Conservation (phyloP, 345 rosid genomes). For the thale cress (Arabidopsis thaliana) region TAIR10.1 NC_003076.8:24759501-24760000, state of each 20-base stretch:
- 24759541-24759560: slow-evolving; percentile 21
- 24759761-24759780: slow-evolving; percentile 80
- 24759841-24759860: slow-evolving; percentile 80
- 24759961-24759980: slow-evolving; percentile 72
- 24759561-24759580: slow-evolving; percentile 24
- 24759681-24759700: slow-evolving; percentile 63
- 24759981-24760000: slow-evolving; percentile 37
- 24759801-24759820: slow-evolving; percentile 72
- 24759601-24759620: neutral
- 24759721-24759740: slow-evolving; percentile 65
- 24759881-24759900: slow-evolving; percentile 94
- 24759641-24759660: slow-evolving; percentile 67
- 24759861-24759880: slow-evolving; percentile 71
- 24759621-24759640: slow-evolving; percentile 22
- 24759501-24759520: slow-evolving; percentile 34
- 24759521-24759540: slow-evolving; percentile 37
- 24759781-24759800: slow-evolving; percentile 56
- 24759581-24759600: neutral
- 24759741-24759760: slow-evolving; percentile 77
- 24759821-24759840: slow-evolving; percentile 68
- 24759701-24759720: slow-evolving; percentile 80
- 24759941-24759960: slow-evolving; percentile 84
- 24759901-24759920: slow-evolving; percentile 76
- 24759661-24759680: slow-evolving; percentile 62
- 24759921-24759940: slow-evolving; percentile 74